Evolutionary conservation across 352 stramenopile species (phyloP), one percentile per base, ranked within the genome.

Genomic region (Globisporangium cystogenes): DNA sequence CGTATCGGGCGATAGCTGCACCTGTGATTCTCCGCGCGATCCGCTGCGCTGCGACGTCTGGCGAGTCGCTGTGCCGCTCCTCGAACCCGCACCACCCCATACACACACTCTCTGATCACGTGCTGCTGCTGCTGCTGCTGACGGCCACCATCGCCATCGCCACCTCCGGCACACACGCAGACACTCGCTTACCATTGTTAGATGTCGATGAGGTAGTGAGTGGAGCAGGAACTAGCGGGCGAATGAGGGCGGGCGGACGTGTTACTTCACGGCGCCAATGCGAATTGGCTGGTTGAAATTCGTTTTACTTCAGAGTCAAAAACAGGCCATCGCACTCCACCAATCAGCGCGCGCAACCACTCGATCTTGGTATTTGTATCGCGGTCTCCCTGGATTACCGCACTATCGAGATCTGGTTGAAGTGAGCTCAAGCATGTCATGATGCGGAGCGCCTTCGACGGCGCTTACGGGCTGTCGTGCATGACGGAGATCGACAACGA

Each of bases 141-240:
- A 11, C 7, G 12, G 4, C 14, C 8, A 6, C 33, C 33, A 39
- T 39, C 33, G 33, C 12, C 12, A 12, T 12, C 33, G 12, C 12
- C 14, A 18, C 3, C 11, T 21, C 31, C 40, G 15, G 8, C 47
- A 47, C 33, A 35, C 15, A 12, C 33, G 7, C 4, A 26, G 16
- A 7, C 14, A 29, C 12, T 20, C 37, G 18, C 47, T 44, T 57
- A 62, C 55, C 55, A 62, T 81, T 84, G 67, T 80, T 67, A 86
- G 70, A 83, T 81, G 76, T 87, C 74, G 76, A 90, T 87, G 79
- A 90, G 73, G 74, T 87, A 84, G 76, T 87, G 79, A 82, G 76
- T 87, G 79, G 65, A 81, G 63, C 72, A 73, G 66, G 80, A 86
- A 72, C 62, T 58, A 55, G 48, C 54, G 53, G 33, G 55, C 57